Evolutionary conservation across 345 rosid species (phyloP), one percentile per base, ranked within the genome.

Genomic region (Pelargonium nanum): DNA sequence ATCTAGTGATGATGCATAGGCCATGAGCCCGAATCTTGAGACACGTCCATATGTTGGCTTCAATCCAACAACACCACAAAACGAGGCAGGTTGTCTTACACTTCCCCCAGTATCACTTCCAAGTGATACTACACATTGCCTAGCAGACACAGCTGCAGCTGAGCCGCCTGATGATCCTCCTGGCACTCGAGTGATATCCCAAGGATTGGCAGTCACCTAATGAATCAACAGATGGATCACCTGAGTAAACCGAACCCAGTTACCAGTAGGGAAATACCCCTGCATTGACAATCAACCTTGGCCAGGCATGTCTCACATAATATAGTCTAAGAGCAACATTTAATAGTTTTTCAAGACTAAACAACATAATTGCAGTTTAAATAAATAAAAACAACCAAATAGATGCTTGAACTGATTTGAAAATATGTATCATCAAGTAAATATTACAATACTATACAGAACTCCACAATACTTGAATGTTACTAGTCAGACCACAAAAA

Each of bases 71-170:
- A 92, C 95, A 32, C 96, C 98, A 65, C 96, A 88, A 50, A 92
- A 86, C 0, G 98, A 91, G 32, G 96, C 96, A 15, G 96, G 98
- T 76, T 91, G 98, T 59, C 98, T 83, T 59, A 91, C 96, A 70
- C 98, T 91, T 62, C 96, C 98, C 62, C 96, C 98, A n/a, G 98
- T 88, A 80, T 91, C 98, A 78, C 98, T 91, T 32, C 96, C 96
- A 62, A 91, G 86, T 4, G 98, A 79, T 25, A 88, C 96, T 48
- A 82, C 78, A 59, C 98, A 88, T 65, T 91, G 96, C 75, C 92
- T 75, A 22, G 96, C 90, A 48, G 96, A 85, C 70, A 91, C 98
- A 53, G 98, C 90, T 17, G 98, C 96, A 32, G 96, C 98, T 6
- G 98, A 88, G 19, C 98, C 98, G 55, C 96, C 95, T 3, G 98